Evolutionary conservation across 345 rosid species (phyloP).

Genomic region (Populus euphratica): DNA sequence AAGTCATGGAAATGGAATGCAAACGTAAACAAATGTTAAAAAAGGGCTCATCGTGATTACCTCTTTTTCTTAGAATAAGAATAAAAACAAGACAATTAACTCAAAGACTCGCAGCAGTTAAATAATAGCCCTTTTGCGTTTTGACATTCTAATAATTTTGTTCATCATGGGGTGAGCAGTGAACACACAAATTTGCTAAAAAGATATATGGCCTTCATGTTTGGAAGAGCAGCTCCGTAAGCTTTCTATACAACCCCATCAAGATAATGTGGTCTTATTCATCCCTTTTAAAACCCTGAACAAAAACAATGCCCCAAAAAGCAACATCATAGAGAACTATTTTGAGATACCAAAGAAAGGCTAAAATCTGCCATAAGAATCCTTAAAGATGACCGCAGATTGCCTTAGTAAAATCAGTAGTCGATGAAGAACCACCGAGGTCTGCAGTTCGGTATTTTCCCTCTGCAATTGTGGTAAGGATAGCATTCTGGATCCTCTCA

Average conservation of each 20-base stretch:
- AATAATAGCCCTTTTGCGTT: background rate
- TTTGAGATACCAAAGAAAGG: slow-evolving; percentile 12
- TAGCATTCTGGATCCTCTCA: slow-evolving; percentile 73
- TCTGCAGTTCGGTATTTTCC: slow-evolving; percentile 91
- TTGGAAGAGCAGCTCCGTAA: background rate
- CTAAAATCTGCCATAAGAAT: slow-evolving; percentile 21
- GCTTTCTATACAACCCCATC: slow-evolving; percentile 11
- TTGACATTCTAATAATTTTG: background rate
- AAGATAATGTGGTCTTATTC: slow-evolving; percentile 20
- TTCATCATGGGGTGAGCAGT: background rate
- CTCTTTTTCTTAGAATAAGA: background rate
- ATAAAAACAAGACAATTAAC: too few relatives aligned
- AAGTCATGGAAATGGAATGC: background rate
- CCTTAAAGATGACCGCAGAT: slow-evolving; percentile 78
- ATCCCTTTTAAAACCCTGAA: background rate
- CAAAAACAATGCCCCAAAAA: slow-evolving; percentile 5
- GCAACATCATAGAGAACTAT: slow-evolving; percentile 7
- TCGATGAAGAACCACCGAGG: slow-evolving; percentile 76
- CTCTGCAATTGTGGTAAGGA: slow-evolving; percentile 76
- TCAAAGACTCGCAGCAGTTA: background rate
- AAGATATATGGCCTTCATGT: background rate
- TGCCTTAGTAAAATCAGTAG: slow-evolving; percentile 83
- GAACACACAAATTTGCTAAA: too few relatives aligned
- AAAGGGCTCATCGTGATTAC: too few relatives aligned
- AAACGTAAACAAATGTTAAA: background rate